Base-by-base conservation (phyloP, 106 monocot genomes). In the Apostasia ramifera region DNA sequence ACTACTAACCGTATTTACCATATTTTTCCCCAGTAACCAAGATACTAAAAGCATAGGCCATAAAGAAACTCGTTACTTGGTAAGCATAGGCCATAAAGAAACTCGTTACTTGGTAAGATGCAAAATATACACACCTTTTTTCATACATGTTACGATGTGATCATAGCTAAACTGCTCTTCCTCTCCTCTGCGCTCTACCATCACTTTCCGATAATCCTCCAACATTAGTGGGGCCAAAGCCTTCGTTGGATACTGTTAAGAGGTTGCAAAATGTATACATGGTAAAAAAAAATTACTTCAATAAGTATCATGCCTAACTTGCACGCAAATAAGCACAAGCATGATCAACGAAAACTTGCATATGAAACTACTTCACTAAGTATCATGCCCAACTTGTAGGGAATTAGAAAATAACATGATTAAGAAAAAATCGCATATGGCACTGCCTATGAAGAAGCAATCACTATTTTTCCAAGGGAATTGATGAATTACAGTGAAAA, bases 161-260 rank as follows among this genome's bases (percentile, higher is more conserved):
- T 92, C 80, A 74, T 62, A 79, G 48, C 51, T 92, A 70, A 88
- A 97, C 80, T 84, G 81, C 49, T 92, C 92, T 70, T 89, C 73
- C 57, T 89, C 84, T 65, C 91, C 91, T 81, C 91, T 88, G 60
- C 84, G 76, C 8, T 95, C 91, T 65, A 90, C 86, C 89, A 89
- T 86, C 41, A 95, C 83, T 75, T 97, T 97, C 10, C 84, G 77
- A 46, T 92, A 92, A 71, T 97, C 95, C 69, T 97, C 92, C 44
- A 97, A 64, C 95, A 97, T 97, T 59, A 92, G 51, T 41, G 95
- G 95, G 53, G 95, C 77, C 73, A 97, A 80, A 55, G 95, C 95
- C 63, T 92, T 97, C 69, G 95, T 97, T 66, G 95, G 95, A 83
- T 87, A 97, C 89, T 93, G 81, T 13, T 78, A 50, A 26, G 26